phyloP scores from a whole-genome alignment of 495 filamentous ascomycete species.

The Terfezia claveryi region DNA sequence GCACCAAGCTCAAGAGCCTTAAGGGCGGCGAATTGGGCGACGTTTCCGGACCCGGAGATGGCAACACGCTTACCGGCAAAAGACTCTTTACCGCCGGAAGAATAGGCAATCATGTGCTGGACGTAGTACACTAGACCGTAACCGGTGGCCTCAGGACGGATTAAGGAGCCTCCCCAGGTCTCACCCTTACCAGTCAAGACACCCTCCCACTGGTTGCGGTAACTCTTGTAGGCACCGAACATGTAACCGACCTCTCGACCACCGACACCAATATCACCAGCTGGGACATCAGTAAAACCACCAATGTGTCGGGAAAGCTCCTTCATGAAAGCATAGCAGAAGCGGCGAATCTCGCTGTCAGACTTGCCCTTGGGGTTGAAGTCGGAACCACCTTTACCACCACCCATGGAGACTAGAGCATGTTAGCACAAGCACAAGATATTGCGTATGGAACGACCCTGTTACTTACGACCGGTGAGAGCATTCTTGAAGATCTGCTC shows the following conservation, averaged over 20 bases:
- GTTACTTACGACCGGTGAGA: constrained; percentile 64
- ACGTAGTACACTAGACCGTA: constrained; percentile 97
- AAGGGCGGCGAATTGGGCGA: constrained; percentile 91
- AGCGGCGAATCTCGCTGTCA: constrained; percentile 90
- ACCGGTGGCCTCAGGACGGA: constrained; percentile 91
- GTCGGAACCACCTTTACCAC: constrained; percentile 95
- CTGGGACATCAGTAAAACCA: constrained; percentile 84
- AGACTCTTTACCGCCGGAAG: constrained; percentile 52
- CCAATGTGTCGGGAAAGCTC: constrained; percentile 90
- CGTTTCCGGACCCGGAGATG: constrained; percentile 93
- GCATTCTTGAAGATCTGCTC: constrained; percentile 99
- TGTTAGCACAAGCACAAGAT: constrained; percentile 1
- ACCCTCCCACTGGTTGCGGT: constrained; percentile 79
- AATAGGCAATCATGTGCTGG: constrained; percentile 83
- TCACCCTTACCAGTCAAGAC: constrained; percentile 89
- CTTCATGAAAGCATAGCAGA: constrained; percentile 92
- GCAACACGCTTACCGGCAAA: constrained; percentile 86
- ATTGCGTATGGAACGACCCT: neutral
- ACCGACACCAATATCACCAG: constrained; percentile 83
- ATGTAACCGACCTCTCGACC: constrained; percentile 81
- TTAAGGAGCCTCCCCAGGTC: constrained; percentile 80
- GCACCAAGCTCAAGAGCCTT: constrained; percentile 94
- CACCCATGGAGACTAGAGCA: constrained; percentile 69
- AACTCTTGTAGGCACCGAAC: constrained; percentile 85
- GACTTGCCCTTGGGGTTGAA: constrained; percentile 99